phyloP scores from a whole-genome alignment of 2,329 filamentous ascomycete species.

The Pezicula rhizophila region DNA sequence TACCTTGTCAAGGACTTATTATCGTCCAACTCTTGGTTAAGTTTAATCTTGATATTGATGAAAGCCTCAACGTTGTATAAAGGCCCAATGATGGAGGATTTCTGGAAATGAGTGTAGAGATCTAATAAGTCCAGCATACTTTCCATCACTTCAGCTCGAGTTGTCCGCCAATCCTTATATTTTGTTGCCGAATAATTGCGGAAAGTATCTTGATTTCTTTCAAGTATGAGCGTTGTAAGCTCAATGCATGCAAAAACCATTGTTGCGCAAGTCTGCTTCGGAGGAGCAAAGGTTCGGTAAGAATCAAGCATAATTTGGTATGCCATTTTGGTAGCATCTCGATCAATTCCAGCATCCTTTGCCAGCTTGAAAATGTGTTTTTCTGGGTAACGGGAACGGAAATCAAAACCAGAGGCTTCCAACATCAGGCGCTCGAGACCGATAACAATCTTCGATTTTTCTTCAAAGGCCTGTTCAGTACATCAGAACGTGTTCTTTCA shows the following conservation, averaged over 20 bases:
- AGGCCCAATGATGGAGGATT: slow-evolving; percentile 67
- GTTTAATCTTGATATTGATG: slow-evolving; percentile 76
- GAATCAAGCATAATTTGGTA: slow-evolving; percentile 83
- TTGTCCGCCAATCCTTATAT: slow-evolving; percentile 40
- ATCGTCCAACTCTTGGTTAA: slow-evolving; percentile 75
- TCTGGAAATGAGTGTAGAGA: slow-evolving; percentile 80
- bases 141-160: slow-evolving; percentile 53
- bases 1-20: slow-evolving; percentile 56
- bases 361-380: slow-evolving; percentile 75
- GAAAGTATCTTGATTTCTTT: slow-evolving; percentile 45
- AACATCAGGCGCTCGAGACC: slow-evolving; percentile 88
- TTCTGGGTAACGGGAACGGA: slow-evolving; percentile 82
- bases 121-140: slow-evolving; percentile 87
- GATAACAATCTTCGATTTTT: slow-evolving; percentile 72
- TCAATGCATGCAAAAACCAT: slow-evolving; percentile 80
- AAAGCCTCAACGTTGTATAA: slow-evolving; percentile 70
- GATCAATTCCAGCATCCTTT: slow-evolving; percentile 40
- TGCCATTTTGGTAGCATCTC: slow-evolving; percentile 57
- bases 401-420: slow-evolving; percentile 90
- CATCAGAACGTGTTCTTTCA: not conserved
- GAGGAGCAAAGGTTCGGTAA: slow-evolving; percentile 85
- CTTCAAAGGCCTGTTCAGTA: slow-evolving; percentile 64
- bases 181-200: slow-evolving; percentile 42
- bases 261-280: slow-evolving; percentile 84
- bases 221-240: slow-evolving; percentile 65